A percentile compares a stretch with the other conserved stretches of the same genome.
Evolutionary conservation across 495 filamentous ascomycete species (phyloP).

Genomic region (Penicillium taxi): DNA sequence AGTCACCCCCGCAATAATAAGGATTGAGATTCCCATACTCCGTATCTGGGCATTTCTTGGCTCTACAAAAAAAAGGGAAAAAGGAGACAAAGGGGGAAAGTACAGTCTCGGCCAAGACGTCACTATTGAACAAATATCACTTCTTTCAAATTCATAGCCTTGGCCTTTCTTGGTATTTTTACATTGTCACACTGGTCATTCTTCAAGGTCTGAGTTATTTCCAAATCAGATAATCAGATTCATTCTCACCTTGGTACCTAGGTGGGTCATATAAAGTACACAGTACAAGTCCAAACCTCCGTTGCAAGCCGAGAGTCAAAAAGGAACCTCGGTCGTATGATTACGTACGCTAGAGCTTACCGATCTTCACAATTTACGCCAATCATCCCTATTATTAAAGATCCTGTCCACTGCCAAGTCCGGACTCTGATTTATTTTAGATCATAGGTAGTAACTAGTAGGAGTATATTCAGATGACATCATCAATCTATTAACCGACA

Average conservation of each 20-base stretch:
- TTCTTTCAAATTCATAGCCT: slow-evolving; percentile 8
- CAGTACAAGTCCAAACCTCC: too few relatives aligned
- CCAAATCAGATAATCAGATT: too few relatives aligned
- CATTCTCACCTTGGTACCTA: too few relatives aligned
- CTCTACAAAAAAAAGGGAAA: slow-evolving; percentile 13
- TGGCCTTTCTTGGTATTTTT: slow-evolving; percentile 21
- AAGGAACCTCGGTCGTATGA: slow-evolving; percentile 27
- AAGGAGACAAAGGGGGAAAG: neutral
- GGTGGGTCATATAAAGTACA: too few relatives aligned
- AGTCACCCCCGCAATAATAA: slow-evolving; percentile 19
- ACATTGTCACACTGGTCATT: slow-evolving; percentile 10
- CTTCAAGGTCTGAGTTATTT: slow-evolving; percentile 6
- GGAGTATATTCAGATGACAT: too few relatives aligned
- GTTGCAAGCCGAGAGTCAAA: slow-evolving; percentile 25
- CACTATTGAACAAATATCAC: slow-evolving; percentile 18
- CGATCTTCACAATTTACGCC: too few relatives aligned
- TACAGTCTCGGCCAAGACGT: slow-evolving; percentile 15
- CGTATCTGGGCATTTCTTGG: slow-evolving; percentile 21
- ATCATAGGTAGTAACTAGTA: too few relatives aligned
- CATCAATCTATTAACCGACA: too few relatives aligned
- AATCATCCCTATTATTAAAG: too few relatives aligned
- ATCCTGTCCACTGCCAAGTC: too few relatives aligned
- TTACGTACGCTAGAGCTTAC: too few relatives aligned
- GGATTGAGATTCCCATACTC: slow-evolving; percentile 15
- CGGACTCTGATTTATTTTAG: too few relatives aligned